Evolutionary conservation across 1,139 yeast species (phyloP).

Genomic region (Kurtzmaniella quercitrusa): DNA sequence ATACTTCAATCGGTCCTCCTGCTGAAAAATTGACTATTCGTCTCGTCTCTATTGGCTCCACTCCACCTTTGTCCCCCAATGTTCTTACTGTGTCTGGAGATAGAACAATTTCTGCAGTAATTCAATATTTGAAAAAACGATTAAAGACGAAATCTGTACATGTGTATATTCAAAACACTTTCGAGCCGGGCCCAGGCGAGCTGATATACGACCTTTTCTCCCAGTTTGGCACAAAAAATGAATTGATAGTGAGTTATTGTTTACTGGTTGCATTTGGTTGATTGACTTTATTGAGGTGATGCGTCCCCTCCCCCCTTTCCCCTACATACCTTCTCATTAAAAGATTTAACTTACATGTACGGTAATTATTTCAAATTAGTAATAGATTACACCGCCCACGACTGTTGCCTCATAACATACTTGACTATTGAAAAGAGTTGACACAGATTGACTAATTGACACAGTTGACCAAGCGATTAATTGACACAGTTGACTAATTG

Average conservation of each 20-base stretch:
- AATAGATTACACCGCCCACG: no score
- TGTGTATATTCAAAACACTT: constrained; percentile 54
- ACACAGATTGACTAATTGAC: no score
- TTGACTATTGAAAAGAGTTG: no score
- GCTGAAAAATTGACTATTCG: constrained; percentile 37
- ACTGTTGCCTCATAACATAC: no score
- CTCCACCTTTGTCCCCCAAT: constrained; percentile 45
- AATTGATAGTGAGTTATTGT: constrained; percentile 53
- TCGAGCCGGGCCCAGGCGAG: constrained; percentile 60
- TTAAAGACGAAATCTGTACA: constrained; percentile 27
- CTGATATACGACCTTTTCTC: constrained; percentile 43
- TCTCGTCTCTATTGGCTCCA: constrained; percentile 58
- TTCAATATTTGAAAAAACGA: constrained; percentile 40
- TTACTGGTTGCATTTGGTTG: constrained; percentile 56
- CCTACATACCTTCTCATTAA: no score
- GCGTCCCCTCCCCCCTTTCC: no score
- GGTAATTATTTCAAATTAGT: no score
- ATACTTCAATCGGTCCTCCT: background rate
- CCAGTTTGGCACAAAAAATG: constrained; percentile 44
- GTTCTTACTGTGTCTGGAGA: constrained; percentile 45
- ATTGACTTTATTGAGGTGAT: no score
- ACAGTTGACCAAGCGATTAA: no score
- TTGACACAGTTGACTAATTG: no score
- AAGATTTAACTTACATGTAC: no score
- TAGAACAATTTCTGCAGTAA: constrained; percentile 44